Base-by-base conservation (phyloP, 2,329 filamentous ascomycete genomes). In the Dactylellina cionopaga region DNA sequence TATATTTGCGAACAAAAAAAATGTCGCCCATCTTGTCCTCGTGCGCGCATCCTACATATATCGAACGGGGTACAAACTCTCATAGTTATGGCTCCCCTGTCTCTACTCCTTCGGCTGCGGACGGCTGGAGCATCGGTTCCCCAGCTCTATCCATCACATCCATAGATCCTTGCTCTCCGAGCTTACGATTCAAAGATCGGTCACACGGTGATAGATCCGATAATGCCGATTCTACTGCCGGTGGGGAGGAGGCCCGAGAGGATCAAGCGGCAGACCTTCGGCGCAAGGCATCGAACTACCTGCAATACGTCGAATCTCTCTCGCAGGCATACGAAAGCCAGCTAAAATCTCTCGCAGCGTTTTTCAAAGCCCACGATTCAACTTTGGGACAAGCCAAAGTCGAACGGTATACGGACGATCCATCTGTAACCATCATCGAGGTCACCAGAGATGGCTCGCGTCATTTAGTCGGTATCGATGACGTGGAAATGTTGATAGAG, bases 241-340 rank as follows among this genome's bases (percentile, higher is more conserved):
- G 41, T 33, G 24, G 6, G 5, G 35, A 51, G 11, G 55, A 24
- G 13, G 47, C 15, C 2, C 31, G 9, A 19, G 46, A 51, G 7
- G 59, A 72, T 15, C 43, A 29, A 27, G 56, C 59, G 7, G 66
- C 58, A 2, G 66, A 72, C 37, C 22, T 72, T 10, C 59, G 66
- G 10, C 58, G 29, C 11, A 72, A 60, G 27, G 66, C 66, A 5
- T 72, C 66, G 11, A 72, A 72, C 25, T 72, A 72, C n/a, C 59
- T 72, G n/a, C 66, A 72, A 41, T 72, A 64, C 27, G 27, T 72
- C 17, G 66, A 59, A 47, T 72, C 66, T 7, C 52, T 72, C 22
- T 72, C 66, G 6, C 58, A 64, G n/a, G 66, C 66, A n/a, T 72
- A 72, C 19, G 66, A 72, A 19, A 59, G 44, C 15, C 66, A 72